phyloP scores from a whole-genome alignment of 768 basidiomycete genomes.

The Termitomyces sp. region DNA sequence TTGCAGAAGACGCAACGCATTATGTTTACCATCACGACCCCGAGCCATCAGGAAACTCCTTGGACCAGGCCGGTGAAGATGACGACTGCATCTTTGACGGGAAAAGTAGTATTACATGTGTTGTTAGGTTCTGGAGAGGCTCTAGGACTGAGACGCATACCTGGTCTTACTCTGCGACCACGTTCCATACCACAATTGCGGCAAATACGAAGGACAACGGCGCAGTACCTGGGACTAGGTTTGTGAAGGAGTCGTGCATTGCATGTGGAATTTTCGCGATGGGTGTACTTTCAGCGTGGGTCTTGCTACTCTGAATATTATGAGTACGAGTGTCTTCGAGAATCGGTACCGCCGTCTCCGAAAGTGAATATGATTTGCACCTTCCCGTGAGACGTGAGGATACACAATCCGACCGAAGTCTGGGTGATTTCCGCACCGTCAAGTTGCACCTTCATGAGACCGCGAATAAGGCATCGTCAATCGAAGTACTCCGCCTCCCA shows the following conservation, averaged over 20 bases:
- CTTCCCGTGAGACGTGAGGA: too few relatives aligned
- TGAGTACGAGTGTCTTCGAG: not conserved
- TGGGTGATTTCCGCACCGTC: too few relatives aligned
- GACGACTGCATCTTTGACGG: not conserved
- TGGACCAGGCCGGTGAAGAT: not conserved
- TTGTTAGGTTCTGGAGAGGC: not conserved
- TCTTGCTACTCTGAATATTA: not conserved
- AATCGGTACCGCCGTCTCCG: too few relatives aligned
- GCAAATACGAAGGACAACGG: not conserved
- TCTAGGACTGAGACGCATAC: not conserved
- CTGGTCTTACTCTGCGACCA: not conserved
- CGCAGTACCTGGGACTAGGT: not conserved
- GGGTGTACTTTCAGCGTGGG: not conserved
- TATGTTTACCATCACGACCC: not conserved
- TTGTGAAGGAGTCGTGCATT: not conserved
- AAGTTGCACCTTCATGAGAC: too few relatives aligned
- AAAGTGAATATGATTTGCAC: too few relatives aligned
- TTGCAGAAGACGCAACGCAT: not conserved
- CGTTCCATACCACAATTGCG: not conserved
- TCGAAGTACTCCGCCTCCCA: too few relatives aligned
- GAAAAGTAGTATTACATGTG: not conserved
- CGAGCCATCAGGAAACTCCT: not conserved
- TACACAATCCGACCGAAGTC: too few relatives aligned
- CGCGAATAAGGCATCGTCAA: too few relatives aligned
- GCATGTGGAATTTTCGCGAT: not conserved